Evolutionary conservation across 164 flowering plant genomes (phyloP).

Genomic region (Aristolochia californica): DNA sequence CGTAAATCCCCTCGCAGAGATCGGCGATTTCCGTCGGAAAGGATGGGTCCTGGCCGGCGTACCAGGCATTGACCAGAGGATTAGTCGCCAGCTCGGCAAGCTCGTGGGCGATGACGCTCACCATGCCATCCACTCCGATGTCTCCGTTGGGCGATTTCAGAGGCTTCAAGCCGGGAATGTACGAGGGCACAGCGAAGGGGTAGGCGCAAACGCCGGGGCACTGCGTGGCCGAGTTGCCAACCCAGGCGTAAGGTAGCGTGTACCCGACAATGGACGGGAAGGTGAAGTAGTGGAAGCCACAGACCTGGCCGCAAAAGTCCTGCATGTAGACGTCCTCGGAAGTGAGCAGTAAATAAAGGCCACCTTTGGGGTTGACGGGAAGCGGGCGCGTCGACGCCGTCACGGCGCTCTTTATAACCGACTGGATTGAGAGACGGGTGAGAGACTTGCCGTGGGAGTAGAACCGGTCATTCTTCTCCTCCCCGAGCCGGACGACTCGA

Average conservation of each 20-base stretch:
- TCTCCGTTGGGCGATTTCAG: constrained; percentile 77
- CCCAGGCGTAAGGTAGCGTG: constrained; percentile 93
- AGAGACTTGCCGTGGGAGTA: constrained; percentile 82
- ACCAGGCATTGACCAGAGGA: constrained; percentile 95
- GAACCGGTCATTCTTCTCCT: constrained; percentile 74
- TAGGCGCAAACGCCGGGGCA: constrained; percentile 81
- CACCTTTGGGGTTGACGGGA: constrained; percentile 54
- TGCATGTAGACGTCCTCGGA: constrained; percentile 69
- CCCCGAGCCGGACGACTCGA: constrained; percentile 37
- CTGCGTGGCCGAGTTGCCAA: constrained; percentile 64
- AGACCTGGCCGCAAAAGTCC: constrained; percentile 73
- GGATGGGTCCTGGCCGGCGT: constrained; percentile 75
- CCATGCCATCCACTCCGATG: constrained; percentile 78
- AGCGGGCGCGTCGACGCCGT: constrained; percentile 51
- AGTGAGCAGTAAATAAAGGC: constrained; percentile 70
- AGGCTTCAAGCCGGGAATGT: constrained; percentile 58
- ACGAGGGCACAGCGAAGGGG: constrained; percentile 64
- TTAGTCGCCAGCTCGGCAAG: constrained; percentile 85
- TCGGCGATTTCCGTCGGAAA: constrained; percentile 86
- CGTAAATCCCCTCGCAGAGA: constrained; percentile 79
- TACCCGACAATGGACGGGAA: constrained; percentile 76
- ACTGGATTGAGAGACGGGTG: constrained; percentile 71
- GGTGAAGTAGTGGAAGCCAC: constrained; percentile 95
- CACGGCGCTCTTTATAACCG: constrained; percentile 68
- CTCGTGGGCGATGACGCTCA: constrained; percentile 81